phyloP scores from a whole-genome alignment of 2,329 filamentous ascomycete genomes.

The Zymoseptoria ardabiliae region DNA sequence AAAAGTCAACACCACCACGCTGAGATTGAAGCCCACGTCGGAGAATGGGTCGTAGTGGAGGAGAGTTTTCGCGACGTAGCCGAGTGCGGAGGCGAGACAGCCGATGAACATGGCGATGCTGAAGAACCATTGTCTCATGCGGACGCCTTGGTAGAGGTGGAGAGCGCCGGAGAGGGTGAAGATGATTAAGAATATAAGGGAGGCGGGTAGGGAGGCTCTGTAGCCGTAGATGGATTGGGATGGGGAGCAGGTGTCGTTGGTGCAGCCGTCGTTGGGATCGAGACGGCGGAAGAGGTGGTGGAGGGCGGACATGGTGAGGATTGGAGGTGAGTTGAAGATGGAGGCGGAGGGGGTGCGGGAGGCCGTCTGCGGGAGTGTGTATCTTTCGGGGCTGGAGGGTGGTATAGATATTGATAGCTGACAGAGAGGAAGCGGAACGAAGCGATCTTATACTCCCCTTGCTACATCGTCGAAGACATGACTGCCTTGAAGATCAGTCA shows the following conservation, averaged over 20 bases:
- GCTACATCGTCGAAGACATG: background rate
- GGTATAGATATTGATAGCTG: background rate
- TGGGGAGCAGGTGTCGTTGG: constrained; percentile 20
- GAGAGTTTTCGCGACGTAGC: constrained; percentile 38
- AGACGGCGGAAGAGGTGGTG: constrained; percentile 14
- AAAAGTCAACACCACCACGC: constrained; percentile 38
- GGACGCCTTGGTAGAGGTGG: constrained; percentile 28
- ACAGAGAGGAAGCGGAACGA: background rate
- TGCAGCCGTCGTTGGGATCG: constrained; percentile 24
- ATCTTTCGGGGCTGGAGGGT: background rate
- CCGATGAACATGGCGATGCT: constrained; percentile 36
- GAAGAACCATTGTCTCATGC: constrained; percentile 34
- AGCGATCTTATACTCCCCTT: background rate
- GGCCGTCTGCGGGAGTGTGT: background rate
- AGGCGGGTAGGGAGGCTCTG: constrained; percentile 32
- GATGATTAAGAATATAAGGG: constrained; percentile 33
- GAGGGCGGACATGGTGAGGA: constrained; percentile 6
- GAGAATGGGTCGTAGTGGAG: constrained; percentile 38
- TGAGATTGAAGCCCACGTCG: constrained; percentile 37
- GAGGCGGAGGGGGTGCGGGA: background rate
- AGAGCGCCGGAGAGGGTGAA: constrained; percentile 28
- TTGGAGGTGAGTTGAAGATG: no score
- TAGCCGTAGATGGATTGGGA: constrained; percentile 27
- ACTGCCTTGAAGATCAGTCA: background rate
- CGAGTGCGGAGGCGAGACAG: constrained; percentile 36